Conservation (phyloP, 257 asterid species). For the Lantana camara region DNA sequence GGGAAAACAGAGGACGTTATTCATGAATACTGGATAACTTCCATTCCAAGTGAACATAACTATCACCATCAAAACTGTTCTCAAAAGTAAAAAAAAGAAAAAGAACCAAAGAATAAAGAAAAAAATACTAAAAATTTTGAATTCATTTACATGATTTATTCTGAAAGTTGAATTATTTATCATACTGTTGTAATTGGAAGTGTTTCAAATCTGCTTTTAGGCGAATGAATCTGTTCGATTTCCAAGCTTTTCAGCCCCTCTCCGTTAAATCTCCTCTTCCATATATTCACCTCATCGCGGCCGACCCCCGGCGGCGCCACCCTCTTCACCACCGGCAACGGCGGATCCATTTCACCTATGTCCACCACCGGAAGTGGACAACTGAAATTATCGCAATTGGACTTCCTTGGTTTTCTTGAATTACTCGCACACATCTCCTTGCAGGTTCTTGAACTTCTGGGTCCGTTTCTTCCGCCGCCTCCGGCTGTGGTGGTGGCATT, state of each 20-base stretch:
- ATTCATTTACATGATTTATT: conserved; percentile 25
- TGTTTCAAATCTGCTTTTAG: conserved; percentile 33
- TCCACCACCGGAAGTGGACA: conserved; percentile 33
- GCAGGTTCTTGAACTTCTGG: conserved; percentile 37
- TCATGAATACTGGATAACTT: conserved; percentile 20
- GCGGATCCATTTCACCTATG: conserved; percentile 78
- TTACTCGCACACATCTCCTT: conserved; percentile 21
- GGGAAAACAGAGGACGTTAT: background rate
- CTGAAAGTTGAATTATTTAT: background rate
- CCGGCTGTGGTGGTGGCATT: conserved; percentile 16
- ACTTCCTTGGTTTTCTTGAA: conserved; percentile 32
- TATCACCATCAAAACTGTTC: conserved; percentile 20
- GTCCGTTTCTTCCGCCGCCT: conserved; percentile 21
- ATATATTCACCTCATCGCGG: conserved; percentile 57
- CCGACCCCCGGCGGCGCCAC: conserved; percentile 30
- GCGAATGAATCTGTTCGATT: conserved; percentile 54
- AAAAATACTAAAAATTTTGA: conserved; percentile 15
- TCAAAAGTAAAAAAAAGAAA: conserved; percentile 24
- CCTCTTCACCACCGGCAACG: conserved; percentile 81
- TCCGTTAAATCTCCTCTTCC: conserved; percentile 79
- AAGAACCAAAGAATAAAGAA: conserved; percentile 21
- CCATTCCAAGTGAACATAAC: conserved; percentile 24
- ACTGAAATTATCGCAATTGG: background rate
- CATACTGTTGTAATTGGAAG: conserved; percentile 30
- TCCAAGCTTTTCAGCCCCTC: conserved; percentile 43